Evolutionary conservation across 805 yeast species (phyloP).

Genomic region (Wickerhamiella sorbophila): DNA sequence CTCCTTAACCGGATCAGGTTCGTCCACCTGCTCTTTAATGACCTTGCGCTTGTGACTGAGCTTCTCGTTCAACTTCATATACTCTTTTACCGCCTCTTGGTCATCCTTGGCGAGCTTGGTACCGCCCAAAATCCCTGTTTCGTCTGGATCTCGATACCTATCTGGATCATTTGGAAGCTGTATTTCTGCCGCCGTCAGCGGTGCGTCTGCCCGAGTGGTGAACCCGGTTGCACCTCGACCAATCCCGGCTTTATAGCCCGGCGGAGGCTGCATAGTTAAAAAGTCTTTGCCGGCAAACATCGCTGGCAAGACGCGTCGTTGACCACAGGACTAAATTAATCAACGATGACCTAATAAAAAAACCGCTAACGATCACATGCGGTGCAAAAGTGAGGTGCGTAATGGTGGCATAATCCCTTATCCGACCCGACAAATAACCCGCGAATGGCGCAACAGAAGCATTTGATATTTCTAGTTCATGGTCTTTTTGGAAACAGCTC

Average conservation of each 20-base stretch:
- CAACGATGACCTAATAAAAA: too few species aligned
- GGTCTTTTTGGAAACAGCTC: slow-evolving; percentile 49
- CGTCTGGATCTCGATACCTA: slow-evolving; percentile 24
- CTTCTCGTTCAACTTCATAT: slow-evolving; percentile 49
- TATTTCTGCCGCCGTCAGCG: slow-evolving; percentile 24
- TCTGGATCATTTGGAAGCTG: slow-evolving; percentile 25
- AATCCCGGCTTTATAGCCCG: slow-evolving; percentile 80
- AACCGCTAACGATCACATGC: too few species aligned
- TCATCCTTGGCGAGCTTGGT: slow-evolving; percentile 35
- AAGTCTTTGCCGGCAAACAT: slow-evolving; percentile 27
- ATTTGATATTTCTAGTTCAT: slow-evolving; percentile 16
- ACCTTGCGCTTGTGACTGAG: slow-evolving; percentile 15
- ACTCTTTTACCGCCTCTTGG: slow-evolving; percentile 64
- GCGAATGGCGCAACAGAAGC: slow-evolving; percentile 7
- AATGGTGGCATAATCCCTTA: too few species aligned
- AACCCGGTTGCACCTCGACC: slow-evolving; percentile 96
- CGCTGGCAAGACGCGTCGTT: not conserved
- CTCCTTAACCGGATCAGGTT: slow-evolving; percentile 30
- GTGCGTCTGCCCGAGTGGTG: slow-evolving; percentile 69
- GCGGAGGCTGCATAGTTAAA: slow-evolving; percentile 73
- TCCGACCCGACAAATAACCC: not conserved
- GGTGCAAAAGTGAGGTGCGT: too few species aligned
- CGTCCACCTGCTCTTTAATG: not conserved
- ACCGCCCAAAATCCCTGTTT: slow-evolving; percentile 23
- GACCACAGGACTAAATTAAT: too few species aligned